phyloP scores from a whole-genome alignment of 2,329 filamentous ascomycete genomes.

The Lachnellula arida region DNA sequence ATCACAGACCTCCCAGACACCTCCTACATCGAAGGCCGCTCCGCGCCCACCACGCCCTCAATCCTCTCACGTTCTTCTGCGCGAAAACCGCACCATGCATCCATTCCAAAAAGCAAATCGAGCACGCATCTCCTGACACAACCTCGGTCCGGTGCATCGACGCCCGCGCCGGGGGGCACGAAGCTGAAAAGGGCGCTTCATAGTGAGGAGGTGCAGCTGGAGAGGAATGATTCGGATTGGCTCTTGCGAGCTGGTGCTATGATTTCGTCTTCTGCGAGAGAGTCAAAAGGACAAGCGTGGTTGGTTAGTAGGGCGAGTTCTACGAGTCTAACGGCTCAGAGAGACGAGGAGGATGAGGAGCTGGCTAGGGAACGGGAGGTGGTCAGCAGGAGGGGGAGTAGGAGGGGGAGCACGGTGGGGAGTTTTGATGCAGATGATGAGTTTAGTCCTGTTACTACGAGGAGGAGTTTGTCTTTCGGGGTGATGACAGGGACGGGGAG shows the following conservation, averaged over 20 bases:
- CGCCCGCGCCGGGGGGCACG: slow-evolving; percentile 17
- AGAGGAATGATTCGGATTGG: slow-evolving; percentile 57
- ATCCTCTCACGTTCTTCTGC: slow-evolving; percentile 56
- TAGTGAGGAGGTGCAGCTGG: slow-evolving; percentile 28
- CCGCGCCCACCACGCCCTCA: slow-evolving; percentile 59
- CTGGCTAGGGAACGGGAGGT: slow-evolving; percentile 48
- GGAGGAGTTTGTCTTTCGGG: slow-evolving; percentile 31
- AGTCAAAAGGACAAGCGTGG: slow-evolving; percentile 67
- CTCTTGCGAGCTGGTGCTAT: slow-evolving; percentile 58
- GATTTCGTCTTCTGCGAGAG: slow-evolving; percentile 57
- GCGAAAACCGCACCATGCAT: slow-evolving; percentile 29
- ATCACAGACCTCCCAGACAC: slow-evolving; percentile 43
- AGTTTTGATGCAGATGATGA: slow-evolving; percentile 34
- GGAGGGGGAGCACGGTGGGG: slow-evolving; percentile 26
- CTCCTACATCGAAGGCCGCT: slow-evolving; percentile 58
- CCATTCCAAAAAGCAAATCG: slow-evolving; percentile 57
- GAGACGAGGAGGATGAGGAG: slow-evolving; percentile 48
- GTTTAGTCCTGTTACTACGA: slow-evolving; percentile 31
- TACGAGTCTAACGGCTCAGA: slow-evolving; percentile 52
- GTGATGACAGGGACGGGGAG: slow-evolving; percentile 38
- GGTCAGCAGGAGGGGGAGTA: slow-evolving; percentile 37
- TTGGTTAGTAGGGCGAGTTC: slow-evolving; percentile 61
- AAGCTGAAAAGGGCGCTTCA: slow-evolving; percentile 19
- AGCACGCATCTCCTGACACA: slow-evolving; percentile 47
- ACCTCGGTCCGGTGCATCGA: slow-evolving; percentile 25